Evolutionary conservation across 176 grass and related monocot genomes (phyloP), one percentile per base, ranked within the genome.

Genomic region (Oryza brachyantha): DNA sequence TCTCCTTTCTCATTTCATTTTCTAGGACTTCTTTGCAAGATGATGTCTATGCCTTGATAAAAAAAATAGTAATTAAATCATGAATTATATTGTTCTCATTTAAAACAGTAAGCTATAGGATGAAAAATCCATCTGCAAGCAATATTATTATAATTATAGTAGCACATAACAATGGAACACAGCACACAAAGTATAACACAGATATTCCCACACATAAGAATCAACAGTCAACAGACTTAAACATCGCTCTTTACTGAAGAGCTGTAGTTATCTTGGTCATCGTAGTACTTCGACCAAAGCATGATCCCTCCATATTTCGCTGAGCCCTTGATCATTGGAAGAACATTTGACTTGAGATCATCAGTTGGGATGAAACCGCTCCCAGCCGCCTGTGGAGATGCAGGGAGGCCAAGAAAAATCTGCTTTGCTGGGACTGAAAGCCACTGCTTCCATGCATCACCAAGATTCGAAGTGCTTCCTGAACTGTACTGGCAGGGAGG

Each of bases 241-340:
- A 89, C 87, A 52, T 87, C 42, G 2, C 34, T 84, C 84, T 87
- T 92, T n/a, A 92, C 86, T 35, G 79, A 69, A 50, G 86, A 86
- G 36, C 86, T 92, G 32, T 92, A 92, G 7, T 34, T 40, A 57
- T 85, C 87, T 24, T 79, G 86, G 48, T 88, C 86, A 77, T 92
- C 86, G 6, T 92, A 88, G 79, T 92, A 92, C 60, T 84, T 89
- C 13, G 90, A 89, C 90, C 83, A 92, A 9, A 92, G 41, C 90
- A 92, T 92, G 29, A 88, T 88, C 46, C 90, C 90, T 65, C 90
- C 90, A 12, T 92, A 89, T 42, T 92, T 92, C 9, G 43, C 59
- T 0, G 86, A 72, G 4, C 32, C 13, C 83, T 88, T 89, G 28
- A 92, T 80, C 39, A 68, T 29, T 0, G 90, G 86, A 22, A 92